A percentile compares a stretch with the other conserved stretches of the same genome.
These are phyloP conservation scores for Mycena indigotica DNA, from an alignment of 768 basidiomycete genomes.

Conservation along the genomic window DNA sequence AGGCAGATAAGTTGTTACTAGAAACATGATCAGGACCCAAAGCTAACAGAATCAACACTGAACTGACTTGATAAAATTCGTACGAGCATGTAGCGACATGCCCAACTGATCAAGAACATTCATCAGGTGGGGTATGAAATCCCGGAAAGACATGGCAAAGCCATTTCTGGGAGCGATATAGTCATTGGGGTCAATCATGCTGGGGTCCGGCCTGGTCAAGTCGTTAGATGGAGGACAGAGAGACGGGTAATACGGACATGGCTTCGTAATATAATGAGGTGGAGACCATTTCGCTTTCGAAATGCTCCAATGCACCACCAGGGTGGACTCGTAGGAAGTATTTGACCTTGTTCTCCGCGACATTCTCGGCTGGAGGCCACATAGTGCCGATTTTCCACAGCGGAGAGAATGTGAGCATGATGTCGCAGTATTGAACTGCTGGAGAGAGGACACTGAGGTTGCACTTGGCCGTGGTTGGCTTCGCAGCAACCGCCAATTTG, in stretches of 20 bases:
- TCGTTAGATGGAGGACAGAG: constrained; percentile 1
- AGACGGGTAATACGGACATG: constrained; percentile 49
- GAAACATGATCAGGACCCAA: no score
- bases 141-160: constrained; percentile 79
- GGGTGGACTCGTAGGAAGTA: constrained; percentile 84
- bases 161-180: constrained; percentile 82
- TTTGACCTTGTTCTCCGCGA: constrained; percentile 73
- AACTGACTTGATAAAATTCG: constrained; percentile 77
- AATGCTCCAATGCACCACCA: constrained; percentile 85
- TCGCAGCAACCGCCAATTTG: constrained; percentile 74
- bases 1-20: constrained; percentile 77
- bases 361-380: constrained; percentile 76
- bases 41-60: no score
- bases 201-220: constrained; percentile 68
- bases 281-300: constrained; percentile 77
- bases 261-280: constrained; percentile 88
- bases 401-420: constrained; percentile 68
- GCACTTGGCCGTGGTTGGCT: constrained; percentile 76
- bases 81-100: constrained; percentile 79
- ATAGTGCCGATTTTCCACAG: constrained; percentile 76
- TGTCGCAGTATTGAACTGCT: constrained; percentile 76
- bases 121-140: constrained; percentile 80
- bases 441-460: constrained; percentile 76
- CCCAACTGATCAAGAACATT: constrained; percentile 84
- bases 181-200: constrained; percentile 75